Evolutionary conservation across 441 rosid genomes (phyloP), one percentile per base, ranked within the genome.

Genomic region (Euphorbia celastroides): DNA sequence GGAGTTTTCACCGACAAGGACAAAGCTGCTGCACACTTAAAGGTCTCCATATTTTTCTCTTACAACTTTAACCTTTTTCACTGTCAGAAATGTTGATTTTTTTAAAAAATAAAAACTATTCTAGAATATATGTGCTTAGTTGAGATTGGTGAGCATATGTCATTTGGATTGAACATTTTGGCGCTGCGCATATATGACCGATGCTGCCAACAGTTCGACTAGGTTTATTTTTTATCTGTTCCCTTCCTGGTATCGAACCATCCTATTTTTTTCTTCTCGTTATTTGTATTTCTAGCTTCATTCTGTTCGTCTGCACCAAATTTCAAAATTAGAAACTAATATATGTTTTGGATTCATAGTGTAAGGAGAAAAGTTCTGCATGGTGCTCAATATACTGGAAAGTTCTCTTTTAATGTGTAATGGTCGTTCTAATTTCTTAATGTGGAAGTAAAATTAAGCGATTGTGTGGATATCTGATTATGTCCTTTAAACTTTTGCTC

Each of bases 1-100:
- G 97, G 96, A 64, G 98, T 89, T 71, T 93, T 93, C 78, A 84
- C 96, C 36, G 97, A 90, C 77, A 87, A 90, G 84, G 98, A 90
- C 74, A 93, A 90, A 65, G 98, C 97, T 27, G 87, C 97, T 72
- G 92, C 96, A 70, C 96, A 89, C 84, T 81, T 93, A 82, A 93
- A 90, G 97, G 94, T 88, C 25, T 55, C 12, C 31, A 20, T n/a
- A 16, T 0, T 17, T 30, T 58, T 51, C 11, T 11, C 57, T 7
- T 51, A 6, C 22, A 17, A 11, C 3, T 44, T 42, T 44, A 3
- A 44, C 2, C 2, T 44, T 38, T 7, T 38, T 10, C 13, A 14
- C 3, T 38, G 44, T 10, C 1, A 38, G 13, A 38, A n/a, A n/a
- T n/a, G n/a, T n/a, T n/a, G n/a, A n/a, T n/a, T n/a, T n/a, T n/a